These are phyloP conservation scores for Alternaria sp. DNA, from an alignment of 2,329 filamentous ascomycete genomes.

Conservation along the genomic window DNA sequence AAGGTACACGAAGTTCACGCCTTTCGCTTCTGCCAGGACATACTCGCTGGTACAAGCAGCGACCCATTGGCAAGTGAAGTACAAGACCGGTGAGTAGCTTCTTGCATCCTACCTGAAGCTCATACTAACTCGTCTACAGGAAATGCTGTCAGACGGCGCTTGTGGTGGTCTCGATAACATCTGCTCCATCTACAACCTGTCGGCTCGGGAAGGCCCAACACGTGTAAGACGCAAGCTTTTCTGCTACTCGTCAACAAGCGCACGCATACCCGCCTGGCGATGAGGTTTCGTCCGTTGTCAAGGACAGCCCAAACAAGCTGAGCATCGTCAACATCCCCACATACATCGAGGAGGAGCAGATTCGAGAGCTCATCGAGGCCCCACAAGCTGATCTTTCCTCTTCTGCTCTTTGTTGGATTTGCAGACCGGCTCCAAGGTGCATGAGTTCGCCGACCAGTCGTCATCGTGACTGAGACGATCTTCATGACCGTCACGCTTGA, in stretches of 20 bases:
- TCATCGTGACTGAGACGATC: not conserved
- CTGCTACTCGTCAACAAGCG: slow-evolving; percentile 94
- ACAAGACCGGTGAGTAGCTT: not conserved
- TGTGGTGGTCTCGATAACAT: slow-evolving; percentile 99
- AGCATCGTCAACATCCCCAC: slow-evolving; percentile 87
- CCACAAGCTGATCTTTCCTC: not conserved
- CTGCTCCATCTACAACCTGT: slow-evolving; percentile 99
- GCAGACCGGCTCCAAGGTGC: slow-evolving; percentile 94
- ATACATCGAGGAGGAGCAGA: slow-evolving; percentile 89
- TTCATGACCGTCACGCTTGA: not conserved
- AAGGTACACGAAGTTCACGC: not conserved
- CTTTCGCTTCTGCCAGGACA: not conserved
- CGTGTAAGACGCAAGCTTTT: slow-evolving; percentile 94
- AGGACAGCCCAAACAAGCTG: slow-evolving; percentile 92
- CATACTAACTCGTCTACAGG: not conserved
- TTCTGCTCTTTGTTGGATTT: slow-evolving; percentile 64
- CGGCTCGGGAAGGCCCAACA: slow-evolving; percentile 94
- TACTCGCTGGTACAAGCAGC: not conserved
- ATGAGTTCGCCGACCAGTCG: slow-evolving; percentile 91
- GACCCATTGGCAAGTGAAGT: not conserved
- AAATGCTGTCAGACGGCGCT: slow-evolving; percentile 69
- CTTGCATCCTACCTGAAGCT: not conserved
- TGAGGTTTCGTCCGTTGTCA: too few relatives aligned
- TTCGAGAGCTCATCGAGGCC: slow-evolving; percentile 84
- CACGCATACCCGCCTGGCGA: slow-evolving; percentile 1